phyloP scores from a whole-genome alignment of 768 basidiomycete species.

The Clitopilus passeckerianus region DNA sequence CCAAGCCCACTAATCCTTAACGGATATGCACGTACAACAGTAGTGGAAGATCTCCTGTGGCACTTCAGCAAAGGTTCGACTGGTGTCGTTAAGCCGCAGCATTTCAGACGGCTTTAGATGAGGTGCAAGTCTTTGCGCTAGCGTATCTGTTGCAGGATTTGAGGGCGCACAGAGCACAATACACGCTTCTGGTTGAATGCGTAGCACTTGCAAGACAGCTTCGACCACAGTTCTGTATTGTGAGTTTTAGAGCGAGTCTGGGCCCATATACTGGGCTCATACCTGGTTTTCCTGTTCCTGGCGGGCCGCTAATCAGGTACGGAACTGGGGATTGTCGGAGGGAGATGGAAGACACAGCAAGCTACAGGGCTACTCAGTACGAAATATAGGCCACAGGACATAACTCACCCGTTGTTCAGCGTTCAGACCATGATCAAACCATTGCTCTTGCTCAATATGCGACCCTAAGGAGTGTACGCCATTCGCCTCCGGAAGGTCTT shows the following conservation, averaged over 20 bases:
- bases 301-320: constrained; percentile 44
- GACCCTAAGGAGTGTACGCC: constrained; percentile 15
- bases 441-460: constrained; percentile 26
- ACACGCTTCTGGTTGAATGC: constrained; percentile 38
- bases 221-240: constrained; percentile 41
- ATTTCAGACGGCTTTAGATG: constrained; percentile 36
- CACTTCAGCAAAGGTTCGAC: constrained; percentile 47
- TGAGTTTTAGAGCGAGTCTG: not conserved
- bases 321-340: constrained; percentile 40
- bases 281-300: constrained; percentile 52
- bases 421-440: constrained; percentile 43
- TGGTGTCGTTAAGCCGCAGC: constrained; percentile 42
- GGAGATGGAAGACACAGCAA: constrained; percentile 37
- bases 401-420: constrained; percentile 36
- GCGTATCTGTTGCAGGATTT: constrained; percentile 46
- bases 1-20: not conserved
- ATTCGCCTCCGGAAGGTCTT: constrained; percentile 19
- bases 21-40: constrained; percentile 31
- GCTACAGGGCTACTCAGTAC: constrained; percentile 17
- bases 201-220: constrained; percentile 43
- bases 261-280: not conserved
- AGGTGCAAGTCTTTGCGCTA: constrained; percentile 33
- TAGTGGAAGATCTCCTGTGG: constrained; percentile 38
- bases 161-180: constrained; percentile 49
- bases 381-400: not conserved